Base-by-base conservation (phyloP, 179 eudicot genomes). In the Drosera spatulata region DNA sequence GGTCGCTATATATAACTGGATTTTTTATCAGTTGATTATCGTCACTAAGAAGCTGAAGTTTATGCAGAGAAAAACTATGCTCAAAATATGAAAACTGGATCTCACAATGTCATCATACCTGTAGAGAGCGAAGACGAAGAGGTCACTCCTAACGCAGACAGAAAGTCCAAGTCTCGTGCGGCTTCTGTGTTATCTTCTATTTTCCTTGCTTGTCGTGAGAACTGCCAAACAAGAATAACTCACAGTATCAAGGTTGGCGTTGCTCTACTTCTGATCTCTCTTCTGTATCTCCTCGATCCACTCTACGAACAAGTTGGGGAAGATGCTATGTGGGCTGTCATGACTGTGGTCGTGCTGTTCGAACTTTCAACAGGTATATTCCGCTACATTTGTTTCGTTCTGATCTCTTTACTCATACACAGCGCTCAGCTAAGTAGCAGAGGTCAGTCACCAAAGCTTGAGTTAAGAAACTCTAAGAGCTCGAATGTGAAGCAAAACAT, bases 301-400 rank as follows among this genome's bases (percentile, higher is more conserved):
- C 60, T 82, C 62, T 82, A 73, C 70, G 42, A 70, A 43, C 72
- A 80, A 73, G 77, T 85, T 38, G 85, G 91, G 40, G 72, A 79
- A 51, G 80, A 85, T 78, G 81, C 81, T 50, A 82, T 82, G 85
- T 85, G 91, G 91, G 87, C 83, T 65, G 78, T 85, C 71, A 80
- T 79, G 80, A 85, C 91, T 50, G 91, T 85, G 14, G 85, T 82
- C 41, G 85, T 85, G 44, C 64, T 76, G 41, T 76, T 79, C 43
- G 91, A 85, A 69, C 79, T 85, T 66, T 69, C 46, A 2, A 81
- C 87, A 85, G 91, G 91, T 85, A 59, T 51, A 46, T 22, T 49
- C 11, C 51, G 8, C 8, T 12, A 12, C 11, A 22, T 22, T 22
- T 22, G 33, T 22, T 22, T 22, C 33, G 33, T 22, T 22, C 33